Evolutionary conservation across 768 basidiomycete species (phyloP).

Genomic region (Coprinopsis marcescibilis): DNA sequence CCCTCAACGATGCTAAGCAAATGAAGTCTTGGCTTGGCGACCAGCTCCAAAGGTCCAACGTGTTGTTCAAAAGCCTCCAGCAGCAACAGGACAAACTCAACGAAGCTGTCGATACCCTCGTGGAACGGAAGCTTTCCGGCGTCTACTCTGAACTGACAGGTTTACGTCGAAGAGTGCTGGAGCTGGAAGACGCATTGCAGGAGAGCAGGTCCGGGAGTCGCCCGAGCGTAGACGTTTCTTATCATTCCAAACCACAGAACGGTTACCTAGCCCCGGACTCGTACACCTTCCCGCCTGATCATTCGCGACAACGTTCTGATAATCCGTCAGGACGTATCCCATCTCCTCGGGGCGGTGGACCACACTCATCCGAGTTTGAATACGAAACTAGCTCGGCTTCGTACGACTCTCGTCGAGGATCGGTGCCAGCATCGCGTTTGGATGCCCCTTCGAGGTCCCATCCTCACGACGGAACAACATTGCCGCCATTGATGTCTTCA

Average conservation of each 20-base stretch:
- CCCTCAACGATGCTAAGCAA: conserved; percentile 72
- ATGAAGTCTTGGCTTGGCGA: conserved; percentile 73
- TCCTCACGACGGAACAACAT: conserved; percentile 14
- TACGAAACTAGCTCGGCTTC: conserved; percentile 40
- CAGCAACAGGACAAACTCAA: conserved; percentile 62
- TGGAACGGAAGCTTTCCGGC: conserved; percentile 54
- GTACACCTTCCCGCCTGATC: conserved; percentile 43
- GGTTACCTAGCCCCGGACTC: conserved; percentile 18
- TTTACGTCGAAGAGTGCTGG: conserved; percentile 61
- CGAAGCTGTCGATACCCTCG: conserved; percentile 50
- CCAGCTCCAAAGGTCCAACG: conserved; percentile 60
- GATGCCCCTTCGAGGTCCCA: conserved; percentile 34
- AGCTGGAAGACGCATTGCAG: conserved; percentile 52
- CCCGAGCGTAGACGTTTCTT: conserved; percentile 8
- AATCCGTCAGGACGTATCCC: conserved; percentile 25
- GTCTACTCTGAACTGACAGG: conserved; percentile 56
- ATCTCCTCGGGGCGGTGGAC: conserved; percentile 39
- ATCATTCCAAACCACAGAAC: conserved; percentile 17
- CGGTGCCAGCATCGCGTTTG: conserved; percentile 43
- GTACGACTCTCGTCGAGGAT: conserved; percentile 44
- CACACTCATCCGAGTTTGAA: conserved; percentile 30
- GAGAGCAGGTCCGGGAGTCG: conserved; percentile 7
- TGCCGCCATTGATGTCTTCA: conserved; percentile 17
- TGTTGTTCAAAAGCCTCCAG: conserved; percentile 44
- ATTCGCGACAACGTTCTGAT: conserved; percentile 30